A percentile compares a stretch with the other conserved stretches of the same genome.
Evolutionary conservation across 192 early-diverging fungal genomes (phyloP).

Genomic region (Coemansia sp.): DNA sequence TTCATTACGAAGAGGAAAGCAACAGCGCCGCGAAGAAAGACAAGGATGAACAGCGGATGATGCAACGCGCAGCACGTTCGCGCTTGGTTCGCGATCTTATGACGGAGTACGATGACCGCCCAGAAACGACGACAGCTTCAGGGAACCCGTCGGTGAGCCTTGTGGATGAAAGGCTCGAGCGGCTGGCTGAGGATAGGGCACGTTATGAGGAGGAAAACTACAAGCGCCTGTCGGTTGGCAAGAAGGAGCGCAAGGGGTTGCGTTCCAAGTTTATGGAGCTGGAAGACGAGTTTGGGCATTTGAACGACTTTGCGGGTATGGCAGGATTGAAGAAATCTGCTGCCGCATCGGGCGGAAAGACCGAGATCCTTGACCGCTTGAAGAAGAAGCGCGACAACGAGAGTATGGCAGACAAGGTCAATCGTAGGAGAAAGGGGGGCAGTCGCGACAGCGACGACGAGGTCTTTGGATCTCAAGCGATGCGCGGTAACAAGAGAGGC

Average conservation of each 20-base stretch:
- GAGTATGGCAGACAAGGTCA: conserved; percentile 42
- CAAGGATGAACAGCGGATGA: conserved; percentile 61
- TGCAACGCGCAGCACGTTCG: conserved; percentile 73
- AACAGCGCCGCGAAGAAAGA: conserved; percentile 58
- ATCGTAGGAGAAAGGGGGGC: conserved; percentile 32
- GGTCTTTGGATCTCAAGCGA: conserved; percentile 10
- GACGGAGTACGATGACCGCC: conserved; percentile 80
- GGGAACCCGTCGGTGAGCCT: conserved; percentile 69
- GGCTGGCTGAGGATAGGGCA: conserved; percentile 61
- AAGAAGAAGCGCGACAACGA: conserved; percentile 36
- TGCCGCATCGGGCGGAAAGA: conserved; percentile 16
- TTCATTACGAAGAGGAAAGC: conserved; percentile 77
- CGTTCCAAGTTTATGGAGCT: conserved; percentile 61
- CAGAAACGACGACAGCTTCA: conserved; percentile 71
- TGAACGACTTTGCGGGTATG: conserved; percentile 57
- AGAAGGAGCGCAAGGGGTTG: conserved; percentile 72
- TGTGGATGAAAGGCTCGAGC: conserved; percentile 57
- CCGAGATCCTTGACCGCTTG: conserved; percentile 41
- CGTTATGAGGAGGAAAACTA: conserved; percentile 90
- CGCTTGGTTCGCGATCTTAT: conserved; percentile 82
- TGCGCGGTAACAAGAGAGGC: conserved; percentile 19
- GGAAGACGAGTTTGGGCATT: conserved; percentile 80
- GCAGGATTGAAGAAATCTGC: conserved; percentile 32
- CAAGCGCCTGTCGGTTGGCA: conserved; percentile 66
- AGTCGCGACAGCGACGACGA: conserved; percentile 23